phyloP scores from a whole-genome alignment of 345 rosid genomes.

The Jatropha curcas region DNA sequence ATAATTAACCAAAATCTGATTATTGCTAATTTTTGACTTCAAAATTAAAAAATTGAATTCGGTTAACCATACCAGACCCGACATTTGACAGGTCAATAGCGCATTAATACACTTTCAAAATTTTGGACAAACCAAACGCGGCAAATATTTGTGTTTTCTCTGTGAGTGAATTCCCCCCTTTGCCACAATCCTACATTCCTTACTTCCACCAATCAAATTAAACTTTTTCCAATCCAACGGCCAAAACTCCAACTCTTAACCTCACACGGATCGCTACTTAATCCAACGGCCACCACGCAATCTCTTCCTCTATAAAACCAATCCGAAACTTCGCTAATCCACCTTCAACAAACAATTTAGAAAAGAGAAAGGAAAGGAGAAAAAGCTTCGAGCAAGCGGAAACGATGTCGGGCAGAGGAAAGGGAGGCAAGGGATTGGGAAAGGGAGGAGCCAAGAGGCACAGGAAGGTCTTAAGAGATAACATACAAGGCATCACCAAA shows the following conservation, averaged over 20 bases:
- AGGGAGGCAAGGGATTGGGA: conserved; percentile 15
- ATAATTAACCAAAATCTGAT: too few species aligned
- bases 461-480: conserved; percentile 2
- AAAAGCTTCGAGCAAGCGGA: neutral
- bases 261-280: neutral
- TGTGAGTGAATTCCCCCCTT: too few species aligned
- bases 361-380: neutral
- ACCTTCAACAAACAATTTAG: neutral
- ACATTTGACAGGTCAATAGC: too few species aligned
- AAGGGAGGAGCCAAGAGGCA: conserved; percentile 12
- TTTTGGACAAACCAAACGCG: too few species aligned
- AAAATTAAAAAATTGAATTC: too few species aligned
- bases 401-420: conserved; percentile 12
- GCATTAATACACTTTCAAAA: too few species aligned
- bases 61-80: too few species aligned
- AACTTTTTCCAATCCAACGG: neutral
- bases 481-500: conserved; percentile 4
- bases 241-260: neutral
- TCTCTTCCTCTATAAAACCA: neutral
- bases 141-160: too few species aligned
- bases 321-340: too few species aligned
- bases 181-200: too few species aligned
- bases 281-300: neutral
- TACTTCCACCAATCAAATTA: too few species aligned
- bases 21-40: too few species aligned